phyloP scores from a whole-genome alignment of 2,329 filamentous ascomycete species.

The Diplodia sapinea region DNA sequence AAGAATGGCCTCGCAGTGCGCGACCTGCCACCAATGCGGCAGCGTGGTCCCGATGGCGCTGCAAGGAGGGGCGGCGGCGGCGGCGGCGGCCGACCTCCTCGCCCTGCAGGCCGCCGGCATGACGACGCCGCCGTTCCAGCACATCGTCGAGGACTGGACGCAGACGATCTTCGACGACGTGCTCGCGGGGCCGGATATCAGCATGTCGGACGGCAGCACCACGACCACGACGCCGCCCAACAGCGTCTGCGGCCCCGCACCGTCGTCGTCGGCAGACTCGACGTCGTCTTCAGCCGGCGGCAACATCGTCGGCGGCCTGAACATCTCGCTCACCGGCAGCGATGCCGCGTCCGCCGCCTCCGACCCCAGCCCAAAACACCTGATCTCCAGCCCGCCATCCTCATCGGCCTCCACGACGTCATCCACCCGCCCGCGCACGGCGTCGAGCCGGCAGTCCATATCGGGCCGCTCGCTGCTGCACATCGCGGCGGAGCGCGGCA shows the following conservation, averaged over 20 bases:
- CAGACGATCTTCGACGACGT: not conserved
- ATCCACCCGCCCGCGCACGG: too few species aligned
- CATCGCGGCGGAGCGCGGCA: constrained; percentile 16
- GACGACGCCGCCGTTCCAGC: not conserved
- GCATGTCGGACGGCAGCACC: not conserved
- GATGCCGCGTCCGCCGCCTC: not conserved
- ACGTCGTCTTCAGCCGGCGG: not conserved
- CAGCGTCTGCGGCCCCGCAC: not conserved
- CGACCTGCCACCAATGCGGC: constrained; percentile 13
- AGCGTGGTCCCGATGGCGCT: not conserved
- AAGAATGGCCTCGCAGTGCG: not conserved
- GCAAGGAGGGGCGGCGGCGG: too few species aligned
- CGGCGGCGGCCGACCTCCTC: not conserved
- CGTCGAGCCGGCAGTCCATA: not conserved
- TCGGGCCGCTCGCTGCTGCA: constrained; percentile 13
- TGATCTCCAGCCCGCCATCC: too few species aligned
- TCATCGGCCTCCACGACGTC: too few species aligned
- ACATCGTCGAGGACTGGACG: constrained; percentile 6
- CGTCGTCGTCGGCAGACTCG: too few species aligned
- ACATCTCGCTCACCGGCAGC: not conserved
- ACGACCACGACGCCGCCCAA: too few species aligned
- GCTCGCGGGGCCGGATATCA: not conserved
- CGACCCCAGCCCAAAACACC: too few species aligned
- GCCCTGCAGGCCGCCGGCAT: not conserved
- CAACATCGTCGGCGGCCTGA: not conserved